These are phyloP conservation scores for Candida germanica DNA, from an alignment of 805 yeast species.

Conservation along the genomic window DNA sequence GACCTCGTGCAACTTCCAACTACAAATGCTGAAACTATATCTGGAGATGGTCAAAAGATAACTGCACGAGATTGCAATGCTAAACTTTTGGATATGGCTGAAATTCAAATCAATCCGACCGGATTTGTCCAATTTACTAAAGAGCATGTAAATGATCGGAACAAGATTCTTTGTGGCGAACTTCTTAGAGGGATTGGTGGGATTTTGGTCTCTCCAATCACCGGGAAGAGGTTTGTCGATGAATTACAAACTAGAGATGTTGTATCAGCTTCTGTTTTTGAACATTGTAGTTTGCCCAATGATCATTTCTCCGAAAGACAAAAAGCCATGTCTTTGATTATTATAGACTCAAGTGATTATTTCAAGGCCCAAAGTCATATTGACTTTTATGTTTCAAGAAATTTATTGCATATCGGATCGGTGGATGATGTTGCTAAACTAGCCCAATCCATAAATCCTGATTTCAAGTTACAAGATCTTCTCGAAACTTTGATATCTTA, in stretches of 20 bases:
- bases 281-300: conserved; percentile 17
- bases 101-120: conserved; percentile 62
- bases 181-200: conserved; percentile 61
- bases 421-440: conserved; percentile 17
- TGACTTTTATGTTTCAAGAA: conserved; percentile 43
- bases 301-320: conserved; percentile 9
- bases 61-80: conserved; percentile 45
- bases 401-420: conserved; percentile 24
- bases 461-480: conserved; percentile 8
- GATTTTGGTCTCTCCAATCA: conserved; percentile 41
- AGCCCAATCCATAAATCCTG: conserved; percentile 14
- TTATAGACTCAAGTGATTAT: conserved; percentile 44
- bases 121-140: conserved; percentile 50
- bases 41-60: conserved; percentile 59
- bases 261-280: conserved; percentile 44
- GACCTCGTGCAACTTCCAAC: conserved; percentile 47
- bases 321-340: conserved; percentile 20
- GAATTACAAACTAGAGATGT: conserved; percentile 53
- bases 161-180: conserved; percentile 54
- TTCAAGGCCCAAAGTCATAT: conserved; percentile 45
- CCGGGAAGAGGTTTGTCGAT: conserved; percentile 51
- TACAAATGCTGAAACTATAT: conserved; percentile 53
- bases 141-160: conserved; percentile 15
- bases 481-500: conserved; percentile 18
- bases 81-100: conserved; percentile 52